phyloP scores from a whole-genome alignment of 345 rosid genomes.

The Salix arbutifolia region DNA sequence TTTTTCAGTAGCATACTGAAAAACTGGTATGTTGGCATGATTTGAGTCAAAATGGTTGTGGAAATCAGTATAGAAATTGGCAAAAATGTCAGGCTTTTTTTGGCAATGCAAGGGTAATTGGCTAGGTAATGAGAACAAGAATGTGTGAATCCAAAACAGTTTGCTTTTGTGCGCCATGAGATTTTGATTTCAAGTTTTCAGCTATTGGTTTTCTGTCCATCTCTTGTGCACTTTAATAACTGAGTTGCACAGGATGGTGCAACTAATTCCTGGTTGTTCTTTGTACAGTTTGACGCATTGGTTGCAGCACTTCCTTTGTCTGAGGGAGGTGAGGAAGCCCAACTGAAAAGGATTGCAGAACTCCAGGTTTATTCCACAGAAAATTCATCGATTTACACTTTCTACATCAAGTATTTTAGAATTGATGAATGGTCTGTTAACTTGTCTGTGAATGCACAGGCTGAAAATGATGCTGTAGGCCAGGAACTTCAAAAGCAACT shows the following conservation, averaged over 20 bases:
- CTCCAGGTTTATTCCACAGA: conserved; percentile 46
- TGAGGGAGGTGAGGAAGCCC: conserved; percentile 93
- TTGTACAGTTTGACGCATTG: conserved; percentile 77
- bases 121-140: too few relatives aligned
- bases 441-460: conserved; percentile 27
- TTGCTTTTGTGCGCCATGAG: not conserved
- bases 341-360: conserved; percentile 68
- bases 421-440: not conserved
- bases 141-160: too few relatives aligned
- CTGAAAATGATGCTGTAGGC: conserved; percentile 74
- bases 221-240: not conserved
- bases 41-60: too few relatives aligned
- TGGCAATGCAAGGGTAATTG: too few relatives aligned
- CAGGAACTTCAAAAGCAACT: conserved; percentile 88
- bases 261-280: conserved; percentile 3
- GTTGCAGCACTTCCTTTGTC: conserved; percentile 85
- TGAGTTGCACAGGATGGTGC: not conserved
- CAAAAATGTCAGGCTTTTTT: too few relatives aligned
- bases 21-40: too few relatives aligned
- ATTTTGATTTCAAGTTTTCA: not conserved
- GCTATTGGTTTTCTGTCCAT: not conserved
- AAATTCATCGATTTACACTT: not conserved
- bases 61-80: too few relatives aligned
- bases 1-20: too few relatives aligned
- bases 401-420: not conserved